phyloP scores from a whole-genome alignment of 1,284 basidiomycete species.

The Fomes fomentarius region DNA sequence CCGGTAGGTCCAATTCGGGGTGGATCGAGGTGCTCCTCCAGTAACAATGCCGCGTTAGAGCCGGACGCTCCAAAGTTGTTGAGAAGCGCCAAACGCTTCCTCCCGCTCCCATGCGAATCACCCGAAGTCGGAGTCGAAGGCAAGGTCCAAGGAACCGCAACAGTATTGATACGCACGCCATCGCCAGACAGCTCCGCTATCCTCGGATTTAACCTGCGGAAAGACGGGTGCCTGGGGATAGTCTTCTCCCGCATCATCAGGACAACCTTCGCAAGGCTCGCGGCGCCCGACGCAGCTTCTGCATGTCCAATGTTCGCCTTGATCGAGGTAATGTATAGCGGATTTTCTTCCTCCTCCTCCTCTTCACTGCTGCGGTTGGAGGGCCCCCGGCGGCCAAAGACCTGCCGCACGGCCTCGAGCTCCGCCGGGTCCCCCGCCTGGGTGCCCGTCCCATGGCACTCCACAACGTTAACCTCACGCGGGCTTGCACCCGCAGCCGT shows the following conservation, averaged over 20 bases:
- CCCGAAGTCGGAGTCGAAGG: constrained; percentile 18
- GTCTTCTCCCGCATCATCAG: constrained; percentile 61
- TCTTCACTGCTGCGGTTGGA: too few relatives aligned
- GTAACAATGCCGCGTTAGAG: constrained; percentile 63
- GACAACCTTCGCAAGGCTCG: constrained; percentile 69
- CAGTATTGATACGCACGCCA: constrained; percentile 51
- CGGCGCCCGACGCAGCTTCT: constrained; percentile 75
- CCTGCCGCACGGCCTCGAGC: constrained; percentile 60
- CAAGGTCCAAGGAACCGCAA: constrained; percentile 44
- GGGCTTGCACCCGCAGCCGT: constrained; percentile 48
- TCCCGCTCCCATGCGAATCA: too few relatives aligned
- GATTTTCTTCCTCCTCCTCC: too few relatives aligned
- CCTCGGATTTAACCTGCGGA: constrained; percentile 57
- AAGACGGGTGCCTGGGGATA: constrained; percentile 65
- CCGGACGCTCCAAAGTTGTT: constrained; percentile 80
- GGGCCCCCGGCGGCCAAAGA: constrained; percentile 48
- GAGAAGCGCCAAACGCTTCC: constrained; percentile 55
- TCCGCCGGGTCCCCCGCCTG: constrained; percentile 72
- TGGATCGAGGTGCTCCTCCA: constrained; percentile 50
- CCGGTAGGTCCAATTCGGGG: background rate
- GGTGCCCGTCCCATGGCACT: constrained; percentile 73
- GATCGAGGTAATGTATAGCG: constrained; percentile 66
- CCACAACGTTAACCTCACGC: constrained; percentile 57
- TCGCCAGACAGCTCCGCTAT: constrained; percentile 54
- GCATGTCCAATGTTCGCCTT: constrained; percentile 77